Percentiles rank a stretch among this genome's conserved stretches.
These are phyloP conservation scores for Ensete ventricosum DNA, from an alignment of 176 grass and related monocot species.

Conservation along the genomic window DNA sequence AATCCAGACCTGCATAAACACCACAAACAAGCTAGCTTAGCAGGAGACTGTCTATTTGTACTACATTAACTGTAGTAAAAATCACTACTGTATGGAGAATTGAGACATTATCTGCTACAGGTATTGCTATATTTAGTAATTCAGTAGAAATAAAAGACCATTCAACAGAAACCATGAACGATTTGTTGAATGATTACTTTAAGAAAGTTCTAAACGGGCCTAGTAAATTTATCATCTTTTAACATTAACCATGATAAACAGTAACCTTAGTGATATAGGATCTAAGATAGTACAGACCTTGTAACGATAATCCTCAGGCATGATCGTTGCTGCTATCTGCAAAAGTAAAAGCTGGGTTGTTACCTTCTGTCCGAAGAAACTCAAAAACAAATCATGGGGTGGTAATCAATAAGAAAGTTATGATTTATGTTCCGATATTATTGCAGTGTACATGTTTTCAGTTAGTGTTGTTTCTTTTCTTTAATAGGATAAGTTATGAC, in stretches of 20 bases:
- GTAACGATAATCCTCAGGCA: slow-evolving; percentile 76
- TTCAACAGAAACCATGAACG: not conserved
- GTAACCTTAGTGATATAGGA: not conserved
- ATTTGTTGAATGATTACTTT: not conserved
- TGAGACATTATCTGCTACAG: too few relatives aligned
- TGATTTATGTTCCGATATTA: not conserved
- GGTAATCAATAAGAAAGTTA: not conserved
- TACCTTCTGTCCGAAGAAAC: slow-evolving; percentile 1
- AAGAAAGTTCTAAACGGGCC: not conserved
- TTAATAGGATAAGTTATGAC: not conserved
- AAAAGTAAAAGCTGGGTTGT: slow-evolving; percentile 22
- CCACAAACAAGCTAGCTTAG: not conserved
- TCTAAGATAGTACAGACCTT: slow-evolving; percentile 45
- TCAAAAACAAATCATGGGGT: not conserved
- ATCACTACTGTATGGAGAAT: too few relatives aligned
- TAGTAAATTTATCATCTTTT: slow-evolving; percentile 1
- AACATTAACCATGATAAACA: not conserved
- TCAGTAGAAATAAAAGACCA: too few relatives aligned
- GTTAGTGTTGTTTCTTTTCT: not conserved
- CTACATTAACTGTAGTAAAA: not conserved
- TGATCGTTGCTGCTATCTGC: slow-evolving; percentile 84
- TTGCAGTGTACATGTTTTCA: not conserved
- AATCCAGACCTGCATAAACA: slow-evolving; percentile 56
- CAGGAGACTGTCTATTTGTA: not conserved
- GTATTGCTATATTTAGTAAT: too few relatives aligned